Evolutionary conservation across 345 rosid species (phyloP), one percentile per base, ranked within the genome.

Genomic region (Eucalyptus albens): DNA sequence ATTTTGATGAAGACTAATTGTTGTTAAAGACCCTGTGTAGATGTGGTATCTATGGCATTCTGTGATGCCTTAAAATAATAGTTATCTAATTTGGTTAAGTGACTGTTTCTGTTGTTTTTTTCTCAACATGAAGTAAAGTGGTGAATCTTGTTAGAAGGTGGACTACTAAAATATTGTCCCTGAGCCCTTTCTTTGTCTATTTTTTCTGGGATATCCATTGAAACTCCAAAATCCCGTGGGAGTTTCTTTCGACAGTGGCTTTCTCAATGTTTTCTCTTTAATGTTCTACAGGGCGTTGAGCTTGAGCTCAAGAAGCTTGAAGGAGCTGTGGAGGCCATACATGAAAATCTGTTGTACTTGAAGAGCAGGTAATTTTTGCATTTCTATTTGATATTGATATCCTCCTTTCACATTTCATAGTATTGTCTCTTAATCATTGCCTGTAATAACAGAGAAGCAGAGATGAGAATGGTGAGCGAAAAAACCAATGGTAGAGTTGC

Each of bases 241-340:
- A 22, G 15, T 55, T 87, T 51, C 45, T 53, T 51, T 45, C 29
- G 37, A 55, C 42, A 24, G 88, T 26, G 17, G 60, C 27, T 53
- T 86, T 87, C 65, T 53, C 88, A 37, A 33, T 87, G 19, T 37
- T 60, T 21, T 12, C 51, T 47, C 88, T 40, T 87, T 55, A 86
- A 33, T 7, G 86, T 88, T 87, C n/a, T 88, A 60, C 88, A 97
- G 99, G 99, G 99, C 86, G 98, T 98, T 87, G 99, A 96, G 91
- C 96, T 98, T 86, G 95, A 95, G 91, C 90, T 98, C 77, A 94
- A 90, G 93, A 96, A 93, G 91, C 99, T 98, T 29, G 96, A 93
- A 67, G 99, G 94, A 67, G 82, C 90, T 51, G 97, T 96, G 86
- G 92, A 96, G 62, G 90, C 96, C 42, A 96, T 98, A 86, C 97